Evolutionary conservation across 495 filamentous ascomycete species (phyloP).

Genomic region (Niebla homalea): DNA sequence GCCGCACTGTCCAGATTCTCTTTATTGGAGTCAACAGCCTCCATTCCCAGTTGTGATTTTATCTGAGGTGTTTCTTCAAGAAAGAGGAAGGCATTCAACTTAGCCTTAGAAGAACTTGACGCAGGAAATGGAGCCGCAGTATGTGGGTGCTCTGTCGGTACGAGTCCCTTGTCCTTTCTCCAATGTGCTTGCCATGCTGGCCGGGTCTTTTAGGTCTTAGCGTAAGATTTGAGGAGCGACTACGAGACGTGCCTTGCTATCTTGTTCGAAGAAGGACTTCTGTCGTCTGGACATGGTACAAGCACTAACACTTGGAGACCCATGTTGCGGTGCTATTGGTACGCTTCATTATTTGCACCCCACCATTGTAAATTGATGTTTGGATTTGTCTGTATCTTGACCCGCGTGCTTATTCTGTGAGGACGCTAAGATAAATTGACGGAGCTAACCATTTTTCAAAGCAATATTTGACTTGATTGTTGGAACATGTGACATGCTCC

Average conservation of each 20-base stretch:
- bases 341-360: conserved; percentile 2
- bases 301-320: neutral
- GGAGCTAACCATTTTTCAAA: neutral
- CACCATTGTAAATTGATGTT: conserved; percentile 5
- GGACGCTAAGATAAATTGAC: neutral
- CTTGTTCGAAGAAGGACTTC: conserved; percentile 34
- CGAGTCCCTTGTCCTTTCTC: neutral
- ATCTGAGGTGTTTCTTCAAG: conserved; percentile 16
- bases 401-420: neutral
- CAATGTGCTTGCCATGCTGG: conserved; percentile 7
- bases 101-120: conserved; percentile 42
- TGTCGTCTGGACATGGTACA: conserved; percentile 27
- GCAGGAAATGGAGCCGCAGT: conserved; percentile 11
- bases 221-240: neutral
- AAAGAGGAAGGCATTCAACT: conserved; percentile 47
- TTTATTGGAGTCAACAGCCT: conserved; percentile 19
- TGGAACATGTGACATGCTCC: too few species aligned
- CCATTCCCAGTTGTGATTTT: conserved; percentile 5
- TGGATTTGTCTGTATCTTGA: neutral
- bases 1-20: conserved; percentile 18
- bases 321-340: neutral
- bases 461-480: too few species aligned
- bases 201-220: conserved; percentile 3
- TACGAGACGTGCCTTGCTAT: conserved; percentile 7
- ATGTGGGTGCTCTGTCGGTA: neutral